Evolutionary conservation across 371 early-diverging fungal genomes (phyloP), one percentile per base, ranked within the genome.

Genomic region (Actinomortierella wolfii): DNA sequence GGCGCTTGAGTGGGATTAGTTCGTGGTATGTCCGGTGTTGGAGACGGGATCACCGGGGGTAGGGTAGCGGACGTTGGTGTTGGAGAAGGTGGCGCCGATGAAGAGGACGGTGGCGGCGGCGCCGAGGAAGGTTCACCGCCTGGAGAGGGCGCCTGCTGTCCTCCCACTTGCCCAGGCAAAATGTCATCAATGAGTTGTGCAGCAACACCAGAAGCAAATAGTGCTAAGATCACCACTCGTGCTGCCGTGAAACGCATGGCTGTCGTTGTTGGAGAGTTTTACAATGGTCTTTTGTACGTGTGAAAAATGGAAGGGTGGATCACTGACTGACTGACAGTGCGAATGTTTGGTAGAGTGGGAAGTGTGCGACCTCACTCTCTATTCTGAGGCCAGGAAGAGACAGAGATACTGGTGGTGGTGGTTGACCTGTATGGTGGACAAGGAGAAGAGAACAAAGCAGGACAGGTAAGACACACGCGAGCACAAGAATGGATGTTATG

Each of bases 241-340:
- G 67, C 61, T 44, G 24, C 61, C 61, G 57, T 67, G 57, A 61
- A 43, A 8, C 42, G 61, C 67, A 67, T 67, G 13, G 42, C 46
- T 25, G 18, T 39, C 11, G 34, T 34, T 34, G 34, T 11, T 34
- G 34, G 7, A 15, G 29, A 25, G 29, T 18, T 17, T 17, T 29
- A 26, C 18, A 24, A 17, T 28, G 17, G 18, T 54, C 2, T 49
- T 48, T 24, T 0, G n/a, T 41, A 9, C 15, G 41, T 41, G 41
- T 41, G 41, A 24, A 41, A 29, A 11, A 18, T 14, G 20, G 18
- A 45, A 28, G n/a, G 48, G 18, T n/a, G 26, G 43, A 41, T 40
- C 40, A 25, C 15, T 57, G 50, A 13, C 15, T 41, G 58, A 24
- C 14, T n/a, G 51, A 21, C 24, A 48, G 26, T 39, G 21, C 40